Conservation (phyloP, 257 asterid species). For the Petrea volubilis region DNA sequence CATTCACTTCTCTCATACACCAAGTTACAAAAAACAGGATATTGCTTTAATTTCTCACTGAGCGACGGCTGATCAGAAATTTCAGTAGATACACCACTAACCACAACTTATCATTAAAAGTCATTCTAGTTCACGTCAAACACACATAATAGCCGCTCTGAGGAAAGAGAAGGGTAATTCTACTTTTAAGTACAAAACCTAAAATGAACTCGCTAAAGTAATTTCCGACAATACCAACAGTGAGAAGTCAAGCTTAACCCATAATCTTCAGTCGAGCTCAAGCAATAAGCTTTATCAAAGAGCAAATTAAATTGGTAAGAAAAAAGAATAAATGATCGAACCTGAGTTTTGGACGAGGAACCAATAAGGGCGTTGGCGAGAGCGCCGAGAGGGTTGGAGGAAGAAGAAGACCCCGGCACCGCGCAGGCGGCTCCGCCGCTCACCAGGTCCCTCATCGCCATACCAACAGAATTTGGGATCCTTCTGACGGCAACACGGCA, state of each 20-base stretch:
- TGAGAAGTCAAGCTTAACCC: not conserved
- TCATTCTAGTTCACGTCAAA: not conserved
- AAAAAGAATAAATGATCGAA: slow-evolving; percentile 10
- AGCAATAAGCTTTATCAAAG: not conserved
- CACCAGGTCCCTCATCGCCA: slow-evolving; percentile 96
- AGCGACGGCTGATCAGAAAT: not conserved
- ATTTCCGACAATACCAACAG: slow-evolving; percentile 5
- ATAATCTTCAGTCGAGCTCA: not conserved
- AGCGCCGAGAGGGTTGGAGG: slow-evolving; percentile 91
- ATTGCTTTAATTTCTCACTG: not conserved
- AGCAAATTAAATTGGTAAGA: slow-evolving; percentile 1
- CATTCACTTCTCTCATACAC: not conserved
- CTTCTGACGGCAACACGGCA: slow-evolving; percentile 16
- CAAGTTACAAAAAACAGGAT: not conserved
- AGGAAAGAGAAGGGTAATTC: not conserved
- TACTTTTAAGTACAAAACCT: slow-evolving; percentile 11
- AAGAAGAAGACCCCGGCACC: slow-evolving; percentile 83
- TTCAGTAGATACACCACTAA: not conserved
- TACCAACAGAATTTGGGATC: slow-evolving; percentile 21
- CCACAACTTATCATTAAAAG: not conserved
- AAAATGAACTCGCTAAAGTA: not conserved
- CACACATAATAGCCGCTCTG: not conserved
- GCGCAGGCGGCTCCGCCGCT: slow-evolving; percentile 89
- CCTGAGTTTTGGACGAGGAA: slow-evolving; percentile 96
- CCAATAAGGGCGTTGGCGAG: slow-evolving; percentile 87